Conservation (phyloP, 345 rosid genomes). For the Aethionema arabicum region DNA sequence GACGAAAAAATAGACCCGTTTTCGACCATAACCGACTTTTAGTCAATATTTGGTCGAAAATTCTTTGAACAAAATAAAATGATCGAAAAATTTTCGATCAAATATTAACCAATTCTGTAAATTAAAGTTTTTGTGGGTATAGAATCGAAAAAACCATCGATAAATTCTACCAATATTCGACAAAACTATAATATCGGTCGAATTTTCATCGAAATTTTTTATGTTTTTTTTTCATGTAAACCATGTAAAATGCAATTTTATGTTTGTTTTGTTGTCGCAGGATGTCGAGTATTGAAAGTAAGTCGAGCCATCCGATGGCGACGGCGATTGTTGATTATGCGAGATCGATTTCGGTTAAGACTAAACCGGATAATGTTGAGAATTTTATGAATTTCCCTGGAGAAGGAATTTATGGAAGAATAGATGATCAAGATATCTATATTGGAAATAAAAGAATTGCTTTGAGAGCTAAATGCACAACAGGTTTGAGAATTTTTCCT, state of each 20-base stretch:
- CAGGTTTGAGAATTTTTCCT: slow-evolving; percentile 40
- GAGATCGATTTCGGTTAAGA: slow-evolving; percentile 50
- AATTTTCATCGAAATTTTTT: no score
- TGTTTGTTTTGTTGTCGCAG: slow-evolving; percentile 29
- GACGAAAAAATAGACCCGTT: background rate
- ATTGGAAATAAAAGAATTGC: slow-evolving; percentile 76
- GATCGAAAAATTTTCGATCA: no score
- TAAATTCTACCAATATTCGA: no score
- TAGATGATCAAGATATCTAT: slow-evolving; percentile 59
- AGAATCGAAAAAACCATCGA: no score
- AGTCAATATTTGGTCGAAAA: no score
- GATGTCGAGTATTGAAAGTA: slow-evolving; percentile 90
- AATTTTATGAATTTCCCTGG: slow-evolving; percentile 76
- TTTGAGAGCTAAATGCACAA: slow-evolving; percentile 54
- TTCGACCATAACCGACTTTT: no score
- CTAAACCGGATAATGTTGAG: slow-evolving; percentile 61
- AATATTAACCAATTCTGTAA: no score
- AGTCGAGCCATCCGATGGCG: slow-evolving; percentile 95
- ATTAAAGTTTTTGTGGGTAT: no score
- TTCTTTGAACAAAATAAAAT: no score
- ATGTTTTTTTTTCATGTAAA: no score
- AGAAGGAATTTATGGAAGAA: slow-evolving; percentile 78
- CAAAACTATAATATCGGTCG: no score
- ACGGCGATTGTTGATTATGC: slow-evolving; percentile 61
- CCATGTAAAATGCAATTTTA: slow-evolving; percentile 6